Percentiles rank a stretch among this genome's conserved stretches.
Evolutionary conservation across 169 alveolate genomes (phyloP).

Genomic region (Besnoitia besnoiti): DNA sequence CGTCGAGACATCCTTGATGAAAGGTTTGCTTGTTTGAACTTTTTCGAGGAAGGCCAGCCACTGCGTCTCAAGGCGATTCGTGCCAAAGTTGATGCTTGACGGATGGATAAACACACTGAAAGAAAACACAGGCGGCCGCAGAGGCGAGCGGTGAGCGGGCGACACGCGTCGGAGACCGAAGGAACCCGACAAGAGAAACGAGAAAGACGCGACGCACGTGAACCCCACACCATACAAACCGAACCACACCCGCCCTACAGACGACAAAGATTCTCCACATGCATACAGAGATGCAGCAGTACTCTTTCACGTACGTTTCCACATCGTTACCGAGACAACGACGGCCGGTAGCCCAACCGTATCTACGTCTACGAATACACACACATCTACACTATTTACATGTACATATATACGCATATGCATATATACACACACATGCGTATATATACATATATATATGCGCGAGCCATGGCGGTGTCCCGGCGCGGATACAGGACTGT

Average conservation of each 20-base stretch:
- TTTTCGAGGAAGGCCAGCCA: slow-evolving; percentile 63
- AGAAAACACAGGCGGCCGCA: neutral
- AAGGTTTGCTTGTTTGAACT: slow-evolving; percentile 47
- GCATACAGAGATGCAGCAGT: neutral
- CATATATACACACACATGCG: neutral
- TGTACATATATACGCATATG: neutral
- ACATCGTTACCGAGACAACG: no score
- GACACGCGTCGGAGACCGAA: no score
- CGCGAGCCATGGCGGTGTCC: neutral
- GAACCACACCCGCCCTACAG: neutral
- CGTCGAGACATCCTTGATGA: slow-evolving; percentile 51
- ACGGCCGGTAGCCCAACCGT: neutral
- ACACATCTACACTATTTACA: neutral
- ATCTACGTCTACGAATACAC: neutral
- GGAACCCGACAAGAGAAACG: no score
- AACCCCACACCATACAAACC: neutral
- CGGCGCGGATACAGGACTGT: no score
- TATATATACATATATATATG: neutral
- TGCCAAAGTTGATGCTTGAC: slow-evolving; percentile 45
- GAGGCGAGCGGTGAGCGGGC: no score
- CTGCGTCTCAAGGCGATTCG: slow-evolving; percentile 59
- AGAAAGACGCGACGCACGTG: neutral
- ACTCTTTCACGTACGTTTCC: no score
- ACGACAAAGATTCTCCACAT: neutral
- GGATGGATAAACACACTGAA: slow-evolving; percentile 65